Base-by-base conservation (phyloP, 805 yeast species). In the Wickerhamomyces silvicola region DNA sequence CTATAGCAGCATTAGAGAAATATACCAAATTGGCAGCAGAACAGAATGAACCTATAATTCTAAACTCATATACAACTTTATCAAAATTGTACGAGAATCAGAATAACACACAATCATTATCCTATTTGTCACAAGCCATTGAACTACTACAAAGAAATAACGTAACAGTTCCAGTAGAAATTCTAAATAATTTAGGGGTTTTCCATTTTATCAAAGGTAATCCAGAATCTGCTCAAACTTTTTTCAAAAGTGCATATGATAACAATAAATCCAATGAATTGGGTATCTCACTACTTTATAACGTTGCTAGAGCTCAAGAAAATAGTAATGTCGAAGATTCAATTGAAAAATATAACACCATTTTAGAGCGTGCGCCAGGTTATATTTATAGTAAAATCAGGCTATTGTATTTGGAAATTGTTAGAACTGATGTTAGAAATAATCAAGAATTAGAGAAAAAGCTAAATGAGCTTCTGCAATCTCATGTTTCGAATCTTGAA, bases 171-270 rank as follows among this genome's bases (percentile, higher is more conserved):
- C 69, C 76, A 26, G 66, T 71, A 28, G 81, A 78, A 44, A 62
- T 90, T 18, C 66, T 78, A 48, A 87, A 86, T 52, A 92, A 92
- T 48, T 66, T 86, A 43, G 97, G 94, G 27, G 94, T 84, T 5
- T 75, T 86, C 56, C 73, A 83, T 36, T 81, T 82, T 50, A 64
- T 78, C 40, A 77, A 71, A 41, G 77, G 76, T 17, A 74, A 79
- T 44, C 61, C 57, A 31, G 76, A 66, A 3, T 72, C 71, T 5
- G 79, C 97, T 0, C 56, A 67, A 14, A 60, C 64, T 5, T 66
- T 66, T 38, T 83, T 84, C 48, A 59, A 68, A 36, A 52, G 54
- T 25, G 78, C 86, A 6, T 53, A 62, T 24, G 48, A 50, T 11
- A 45, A 52, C 13, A 58, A 56, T 6, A 48, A 62, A 4, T 30